These are phyloP conservation scores for Kodamaea leandrae DNA, from an alignment of 805 yeast genomes.

Conservation along the genomic window DNA sequence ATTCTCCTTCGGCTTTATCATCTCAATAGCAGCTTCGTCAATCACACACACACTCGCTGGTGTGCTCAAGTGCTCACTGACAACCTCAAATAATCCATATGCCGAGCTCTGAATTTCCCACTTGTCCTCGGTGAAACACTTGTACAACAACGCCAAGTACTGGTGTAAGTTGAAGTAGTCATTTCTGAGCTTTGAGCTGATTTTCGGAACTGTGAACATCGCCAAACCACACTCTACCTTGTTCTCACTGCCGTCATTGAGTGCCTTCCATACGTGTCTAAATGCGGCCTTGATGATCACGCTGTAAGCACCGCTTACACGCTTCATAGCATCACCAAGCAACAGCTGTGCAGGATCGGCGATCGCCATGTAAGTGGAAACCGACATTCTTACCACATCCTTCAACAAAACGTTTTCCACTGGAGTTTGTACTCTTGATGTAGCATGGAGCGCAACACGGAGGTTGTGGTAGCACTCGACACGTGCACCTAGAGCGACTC, in stretches of 20 bases:
- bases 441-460: slow-evolving; percentile 67
- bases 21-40: slow-evolving; percentile 39
- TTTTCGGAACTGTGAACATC: slow-evolving; percentile 53
- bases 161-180: slow-evolving; percentile 53
- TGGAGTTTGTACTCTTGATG: slow-evolving; percentile 66
- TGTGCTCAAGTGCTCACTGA: slow-evolving; percentile 26
- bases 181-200: slow-evolving; percentile 55
- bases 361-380: slow-evolving; percentile 70
- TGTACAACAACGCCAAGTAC: slow-evolving; percentile 48
- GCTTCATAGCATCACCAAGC: slow-evolving; percentile 65
- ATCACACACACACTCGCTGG: slow-evolving; percentile 49
- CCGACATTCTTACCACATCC: slow-evolving; percentile 62
- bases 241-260: slow-evolving; percentile 30
- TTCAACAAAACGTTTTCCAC: slow-evolving; percentile 60
- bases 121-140: slow-evolving; percentile 57
- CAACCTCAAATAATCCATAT: slow-evolving; percentile 44
- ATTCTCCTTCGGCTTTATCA: slow-evolving; percentile 58
- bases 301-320: slow-evolving; percentile 64
- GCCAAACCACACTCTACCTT: slow-evolving; percentile 60
- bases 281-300: slow-evolving; percentile 52
- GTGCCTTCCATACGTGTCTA: slow-evolving; percentile 46
- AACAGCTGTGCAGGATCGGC: slow-evolving; percentile 67
- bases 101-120: slow-evolving; percentile 54
- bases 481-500: slow-evolving; percentile 73
- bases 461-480: slow-evolving; percentile 72